Base-by-base conservation (phyloP, 1,139 yeast species). In the Kodamaea plutei region DNA sequence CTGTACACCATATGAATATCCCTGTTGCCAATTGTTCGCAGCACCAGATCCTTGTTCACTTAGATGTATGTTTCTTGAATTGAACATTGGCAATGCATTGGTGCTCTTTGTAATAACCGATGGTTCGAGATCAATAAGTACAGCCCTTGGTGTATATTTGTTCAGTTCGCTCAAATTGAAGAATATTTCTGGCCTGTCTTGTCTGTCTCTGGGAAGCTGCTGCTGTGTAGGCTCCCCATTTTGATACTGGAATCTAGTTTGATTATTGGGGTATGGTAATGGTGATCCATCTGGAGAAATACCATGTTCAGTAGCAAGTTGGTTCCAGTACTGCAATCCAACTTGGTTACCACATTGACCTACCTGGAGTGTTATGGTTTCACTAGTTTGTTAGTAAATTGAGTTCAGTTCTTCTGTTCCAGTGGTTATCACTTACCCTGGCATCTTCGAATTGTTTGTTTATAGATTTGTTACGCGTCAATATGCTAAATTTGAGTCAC, bases 281-380 rank as follows among this genome's bases (percentile, higher is more conserved):
- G 58, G 53, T 1, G 75, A 65, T 3, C 98, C 98, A 54, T 88
- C 95, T 1, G 73, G 61, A 7, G 65, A 66, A 23, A 91, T 81
- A 0, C 95, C 96, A 52, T 91, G 98, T 48, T 91, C 98, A 23
- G 66, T 58, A 29, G 95, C 85, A 35, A 91, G 60, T 56, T 88
- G 96, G 30, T 79, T 73, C 98, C 98, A 91, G 54, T 89, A 91
- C 53, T 84, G 84, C 34, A 84, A 76, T 13, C 97, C 97, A 1
- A 91, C 82, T 54, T 91, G 98, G 57, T 91, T 91, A 32, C 98
- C 98, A 61, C 98, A 93, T 60, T 91, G 98, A 18, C 96, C 88
- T 34, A 65, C 63, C 44, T 68, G 75, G 19, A 69, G 45, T 9
- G 73, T 64, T 9, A 69, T 53, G 3, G 69, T 64, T 45, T 59